phyloP scores from a whole-genome alignment of 176 grass and related monocot species.

The Lolium multiflorum region DNA sequence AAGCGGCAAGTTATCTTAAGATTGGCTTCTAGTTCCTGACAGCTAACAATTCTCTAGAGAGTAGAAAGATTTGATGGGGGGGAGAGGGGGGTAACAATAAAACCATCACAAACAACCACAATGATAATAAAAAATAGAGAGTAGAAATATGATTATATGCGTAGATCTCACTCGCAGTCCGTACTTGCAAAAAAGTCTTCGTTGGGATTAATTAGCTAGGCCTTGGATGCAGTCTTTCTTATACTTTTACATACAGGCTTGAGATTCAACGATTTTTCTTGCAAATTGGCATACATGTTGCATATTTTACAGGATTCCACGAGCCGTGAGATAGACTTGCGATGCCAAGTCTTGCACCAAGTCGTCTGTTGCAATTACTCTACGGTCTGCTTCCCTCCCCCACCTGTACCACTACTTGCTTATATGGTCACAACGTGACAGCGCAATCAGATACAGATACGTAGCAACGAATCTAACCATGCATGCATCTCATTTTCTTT shows the following conservation, averaged over 20 bases:
- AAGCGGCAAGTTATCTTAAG: no score
- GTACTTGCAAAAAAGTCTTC: slow-evolving; percentile 6
- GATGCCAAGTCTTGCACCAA: slow-evolving; percentile 7
- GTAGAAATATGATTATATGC: not conserved
- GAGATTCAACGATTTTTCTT: not conserved
- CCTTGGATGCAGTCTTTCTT: not conserved
- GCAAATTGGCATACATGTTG: not conserved
- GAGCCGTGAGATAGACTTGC: not conserved
- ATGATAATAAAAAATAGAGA: not conserved
- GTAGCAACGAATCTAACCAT: not conserved
- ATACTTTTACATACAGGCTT: not conserved
- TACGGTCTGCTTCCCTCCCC: not conserved
- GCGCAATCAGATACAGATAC: not conserved
- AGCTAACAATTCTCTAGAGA: no score
- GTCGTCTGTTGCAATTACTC: slow-evolving; percentile 25
- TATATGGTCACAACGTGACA: not conserved
- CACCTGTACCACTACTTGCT: not conserved
- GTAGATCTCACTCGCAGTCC: not conserved
- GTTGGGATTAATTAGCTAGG: not conserved
- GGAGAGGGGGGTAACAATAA: no score
- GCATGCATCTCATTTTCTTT: not conserved
- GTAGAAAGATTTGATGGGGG: no score
- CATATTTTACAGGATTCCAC: not conserved
- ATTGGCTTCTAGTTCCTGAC: no score
- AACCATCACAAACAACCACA: no score